These are phyloP conservation scores for Penicillium goetzii DNA, from an alignment of 495 filamentous ascomycete genomes.

Conservation along the genomic window DNA sequence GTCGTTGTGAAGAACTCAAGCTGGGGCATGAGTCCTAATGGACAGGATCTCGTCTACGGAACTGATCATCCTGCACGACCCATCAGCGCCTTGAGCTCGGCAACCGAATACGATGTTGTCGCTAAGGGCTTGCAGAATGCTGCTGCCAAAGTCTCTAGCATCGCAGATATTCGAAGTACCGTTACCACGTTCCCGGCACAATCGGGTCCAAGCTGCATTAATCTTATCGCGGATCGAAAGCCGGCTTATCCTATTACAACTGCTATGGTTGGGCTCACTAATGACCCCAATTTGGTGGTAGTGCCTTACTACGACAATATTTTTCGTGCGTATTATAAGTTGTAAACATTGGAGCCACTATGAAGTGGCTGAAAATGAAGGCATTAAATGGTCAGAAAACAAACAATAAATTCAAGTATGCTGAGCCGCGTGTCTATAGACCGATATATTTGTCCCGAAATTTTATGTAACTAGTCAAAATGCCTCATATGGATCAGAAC, in stretches of 20 bases:
- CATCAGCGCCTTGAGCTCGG: constrained; percentile 28
- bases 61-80: constrained; percentile 19
- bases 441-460: background rate
- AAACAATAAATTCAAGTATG: background rate
- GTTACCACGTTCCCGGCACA: constrained; percentile 18
- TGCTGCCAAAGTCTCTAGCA: constrained; percentile 13
- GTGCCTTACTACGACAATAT: background rate
- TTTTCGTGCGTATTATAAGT: background rate
- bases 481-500: background rate
- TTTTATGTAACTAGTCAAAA: background rate
- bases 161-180: constrained; percentile 21
- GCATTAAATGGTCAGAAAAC: background rate
- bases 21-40: constrained; percentile 38
- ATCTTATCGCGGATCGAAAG: constrained; percentile 34
- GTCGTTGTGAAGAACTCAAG: constrained; percentile 35
- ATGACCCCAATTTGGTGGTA: background rate
- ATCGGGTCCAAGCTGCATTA: constrained; percentile 28
- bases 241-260: constrained; percentile 28
- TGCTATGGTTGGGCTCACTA: background rate
- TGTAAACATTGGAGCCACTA: background rate
- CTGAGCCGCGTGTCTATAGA: background rate
- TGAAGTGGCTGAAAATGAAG: background rate
- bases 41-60: constrained; percentile 35
- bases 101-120: constrained; percentile 32
- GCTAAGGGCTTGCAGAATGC: constrained; percentile 31